Evolutionary conservation across 2,329 filamentous ascomycete genomes (phyloP).

Genomic region (Venturiaceae sp.): DNA sequence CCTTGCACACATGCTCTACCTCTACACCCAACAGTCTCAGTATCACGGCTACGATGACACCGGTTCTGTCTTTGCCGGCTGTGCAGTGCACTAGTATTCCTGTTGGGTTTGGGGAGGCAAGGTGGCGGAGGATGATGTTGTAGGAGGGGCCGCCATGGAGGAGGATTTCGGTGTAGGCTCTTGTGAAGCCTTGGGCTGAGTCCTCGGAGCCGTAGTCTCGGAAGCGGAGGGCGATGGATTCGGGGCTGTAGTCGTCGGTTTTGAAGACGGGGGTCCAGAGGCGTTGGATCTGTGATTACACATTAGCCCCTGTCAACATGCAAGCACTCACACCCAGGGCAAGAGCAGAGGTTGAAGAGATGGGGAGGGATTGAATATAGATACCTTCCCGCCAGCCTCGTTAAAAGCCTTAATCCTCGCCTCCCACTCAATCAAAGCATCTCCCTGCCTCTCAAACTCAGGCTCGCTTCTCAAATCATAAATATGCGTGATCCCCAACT

Average conservation of each 20-base stretch:
- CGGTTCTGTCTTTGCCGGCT: slow-evolving; percentile 69
- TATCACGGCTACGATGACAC: slow-evolving; percentile 57
- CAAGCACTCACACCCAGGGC: background rate
- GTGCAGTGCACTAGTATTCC: slow-evolving; percentile 55
- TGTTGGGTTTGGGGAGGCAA: slow-evolving; percentile 29
- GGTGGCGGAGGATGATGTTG: slow-evolving; percentile 49
- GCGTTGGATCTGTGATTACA: slow-evolving; percentile 3
- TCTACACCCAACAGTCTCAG: slow-evolving; percentile 53
- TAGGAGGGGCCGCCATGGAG: slow-evolving; percentile 43
- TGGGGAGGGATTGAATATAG: too few species aligned
- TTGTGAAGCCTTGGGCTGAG: slow-evolving; percentile 43
- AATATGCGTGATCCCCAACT: slow-evolving; percentile 51
- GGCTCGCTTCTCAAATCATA: slow-evolving; percentile 53
- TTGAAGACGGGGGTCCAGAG: slow-evolving; percentile 55
- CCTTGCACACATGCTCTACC: slow-evolving; percentile 49
- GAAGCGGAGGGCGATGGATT: slow-evolving; percentile 51
- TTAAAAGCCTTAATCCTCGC: slow-evolving; percentile 13
- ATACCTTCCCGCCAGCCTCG: background rate
- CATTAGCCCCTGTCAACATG: background rate
- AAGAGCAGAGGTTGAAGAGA: too few species aligned
- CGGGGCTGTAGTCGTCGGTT: slow-evolving; percentile 51
- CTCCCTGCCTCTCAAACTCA: slow-evolving; percentile 16
- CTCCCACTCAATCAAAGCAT: slow-evolving; percentile 22
- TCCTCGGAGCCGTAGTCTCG: slow-evolving; percentile 49
- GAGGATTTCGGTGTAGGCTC: slow-evolving; percentile 55